Evolutionary conservation across 2,329 filamentous ascomycete species (phyloP).

Genomic region (Drechslerella stenobrocha): DNA sequence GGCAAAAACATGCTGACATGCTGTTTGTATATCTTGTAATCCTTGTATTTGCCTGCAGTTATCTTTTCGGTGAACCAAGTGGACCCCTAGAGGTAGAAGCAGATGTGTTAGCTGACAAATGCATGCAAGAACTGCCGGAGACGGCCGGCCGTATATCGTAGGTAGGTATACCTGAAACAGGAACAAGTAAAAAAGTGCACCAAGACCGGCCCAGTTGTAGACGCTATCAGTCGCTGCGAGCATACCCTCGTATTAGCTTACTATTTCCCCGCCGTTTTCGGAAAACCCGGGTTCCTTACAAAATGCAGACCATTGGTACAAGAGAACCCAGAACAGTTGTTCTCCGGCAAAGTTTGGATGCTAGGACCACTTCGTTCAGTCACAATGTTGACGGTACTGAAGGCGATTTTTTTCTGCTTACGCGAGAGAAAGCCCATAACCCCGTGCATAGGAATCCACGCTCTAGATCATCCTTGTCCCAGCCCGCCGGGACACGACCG

Average conservation of each 20-base stretch:
- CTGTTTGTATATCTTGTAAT: slow-evolving; percentile 82
- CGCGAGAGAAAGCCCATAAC: slow-evolving; percentile 74
- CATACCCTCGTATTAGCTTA: slow-evolving; percentile 3
- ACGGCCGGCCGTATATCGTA: too few relatives aligned
- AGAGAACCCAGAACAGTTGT: slow-evolving; percentile 81
- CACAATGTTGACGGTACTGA: too few relatives aligned
- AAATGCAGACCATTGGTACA: slow-evolving; percentile 87
- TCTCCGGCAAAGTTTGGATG: slow-evolving; percentile 96
- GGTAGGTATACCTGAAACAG: slow-evolving; percentile 76
- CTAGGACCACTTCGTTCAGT: slow-evolving; percentile 56
- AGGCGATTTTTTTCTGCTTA: not conserved
- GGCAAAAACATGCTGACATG: slow-evolving; percentile 84
- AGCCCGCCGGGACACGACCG: slow-evolving; percentile 62
- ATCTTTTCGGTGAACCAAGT: slow-evolving; percentile 85
- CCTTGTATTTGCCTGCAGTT: slow-evolving; percentile 78
- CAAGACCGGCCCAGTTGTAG: slow-evolving; percentile 77
- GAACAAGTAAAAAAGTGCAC: slow-evolving; percentile 69
- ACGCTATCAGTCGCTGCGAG: slow-evolving; percentile 64
- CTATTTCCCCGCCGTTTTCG: not conserved
- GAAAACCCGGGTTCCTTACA: too few relatives aligned
- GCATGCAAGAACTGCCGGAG: too few relatives aligned
- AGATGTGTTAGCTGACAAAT: too few relatives aligned
- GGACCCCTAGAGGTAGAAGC: slow-evolving; percentile 61
- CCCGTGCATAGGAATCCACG: slow-evolving; percentile 84
- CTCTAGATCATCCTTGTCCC: slow-evolving; percentile 74